Conservation (phyloP, 2,329 filamentous ascomycete genomes). For the Pseudogymnoascus sp. region DNA sequence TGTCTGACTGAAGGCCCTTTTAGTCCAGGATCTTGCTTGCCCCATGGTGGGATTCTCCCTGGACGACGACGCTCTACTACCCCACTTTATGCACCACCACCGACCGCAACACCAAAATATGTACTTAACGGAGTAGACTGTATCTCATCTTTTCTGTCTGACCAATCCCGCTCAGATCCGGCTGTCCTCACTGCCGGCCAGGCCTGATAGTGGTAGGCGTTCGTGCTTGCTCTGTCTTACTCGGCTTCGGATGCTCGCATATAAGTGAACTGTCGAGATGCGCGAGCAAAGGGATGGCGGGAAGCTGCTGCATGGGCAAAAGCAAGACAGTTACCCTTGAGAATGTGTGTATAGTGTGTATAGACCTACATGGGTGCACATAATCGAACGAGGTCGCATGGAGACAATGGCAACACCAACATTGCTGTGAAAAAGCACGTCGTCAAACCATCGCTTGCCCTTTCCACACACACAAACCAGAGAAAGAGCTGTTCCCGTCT, state of each 20-base stretch:
- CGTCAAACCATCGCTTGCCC: not conserved
- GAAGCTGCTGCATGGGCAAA: not conserved
- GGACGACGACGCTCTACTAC: not conserved
- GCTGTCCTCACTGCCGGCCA: not conserved
- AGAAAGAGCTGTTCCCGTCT: not conserved
- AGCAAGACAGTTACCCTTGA: not conserved
- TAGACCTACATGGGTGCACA: not conserved
- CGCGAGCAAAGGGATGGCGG: not conserved
- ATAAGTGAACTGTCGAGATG: not conserved
- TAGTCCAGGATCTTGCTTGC: not conserved
- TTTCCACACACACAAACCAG: not conserved
- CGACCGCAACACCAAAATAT: not conserved
- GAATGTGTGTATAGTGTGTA: not conserved
- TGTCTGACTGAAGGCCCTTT: constrained; percentile 2
- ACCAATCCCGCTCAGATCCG: not conserved
- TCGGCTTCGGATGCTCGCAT: not conserved
- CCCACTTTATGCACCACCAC: constrained; percentile 2
- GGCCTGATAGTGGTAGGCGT: not conserved
- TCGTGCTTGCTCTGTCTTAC: constrained; percentile 4
- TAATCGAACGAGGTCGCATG: not conserved
- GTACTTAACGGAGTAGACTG: too few relatives aligned
- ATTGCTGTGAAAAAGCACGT: not conserved
- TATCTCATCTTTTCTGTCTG: too few relatives aligned
- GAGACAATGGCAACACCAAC: not conserved
- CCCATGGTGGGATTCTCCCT: not conserved